Conservation (phyloP, 2,329 filamentous ascomycete species). For the Colletotrichum destructivum region DNA sequence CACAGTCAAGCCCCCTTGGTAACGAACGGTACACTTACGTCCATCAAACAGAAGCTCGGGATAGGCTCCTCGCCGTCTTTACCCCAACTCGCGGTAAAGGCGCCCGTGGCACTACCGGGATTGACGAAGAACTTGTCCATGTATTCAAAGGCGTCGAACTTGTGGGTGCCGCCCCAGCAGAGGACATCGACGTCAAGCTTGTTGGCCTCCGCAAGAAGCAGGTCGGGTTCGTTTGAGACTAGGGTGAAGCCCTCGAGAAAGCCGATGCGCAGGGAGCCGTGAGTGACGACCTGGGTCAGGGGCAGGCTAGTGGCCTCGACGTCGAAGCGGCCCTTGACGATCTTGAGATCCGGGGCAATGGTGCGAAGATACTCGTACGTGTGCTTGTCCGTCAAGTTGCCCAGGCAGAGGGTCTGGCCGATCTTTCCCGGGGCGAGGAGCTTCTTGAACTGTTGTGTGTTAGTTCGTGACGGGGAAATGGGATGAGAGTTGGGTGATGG, state of each 20-base stretch:
- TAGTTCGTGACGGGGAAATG: slow-evolving; percentile 28
- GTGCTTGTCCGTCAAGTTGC: slow-evolving; percentile 84
- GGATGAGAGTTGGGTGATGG: slow-evolving; percentile 14
- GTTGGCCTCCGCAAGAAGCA: slow-evolving; percentile 78
- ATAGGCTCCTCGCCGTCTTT: slow-evolving; percentile 79
- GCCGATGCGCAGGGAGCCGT: slow-evolving; percentile 76
- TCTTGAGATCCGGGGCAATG: slow-evolving; percentile 80
- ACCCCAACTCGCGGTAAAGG: slow-evolving; percentile 71
- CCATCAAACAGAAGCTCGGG: slow-evolving; percentile 97
- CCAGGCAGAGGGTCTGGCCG: slow-evolving; percentile 84
- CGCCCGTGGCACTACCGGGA: slow-evolving; percentile 77
- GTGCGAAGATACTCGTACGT: slow-evolving; percentile 86
- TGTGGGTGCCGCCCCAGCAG: slow-evolving; percentile 78
- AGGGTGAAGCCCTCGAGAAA: slow-evolving; percentile 79
- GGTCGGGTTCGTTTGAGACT: slow-evolving; percentile 76
- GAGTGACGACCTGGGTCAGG: slow-evolving; percentile 76
- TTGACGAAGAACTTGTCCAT: slow-evolving; percentile 84
- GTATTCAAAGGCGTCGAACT: slow-evolving; percentile 80
- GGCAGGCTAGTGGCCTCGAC: slow-evolving; percentile 77
- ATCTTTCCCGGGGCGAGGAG: slow-evolving; percentile 88
- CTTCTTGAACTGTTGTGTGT: slow-evolving; percentile 79
- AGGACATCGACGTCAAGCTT: slow-evolving; percentile 78
- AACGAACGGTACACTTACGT: slow-evolving; percentile 75
- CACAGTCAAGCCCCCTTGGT: too few species aligned
- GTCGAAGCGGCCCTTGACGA: slow-evolving; percentile 78